phyloP scores from a whole-genome alignment of 2,329 filamentous ascomycete genomes.

The Trichoderma sp. region DNA sequence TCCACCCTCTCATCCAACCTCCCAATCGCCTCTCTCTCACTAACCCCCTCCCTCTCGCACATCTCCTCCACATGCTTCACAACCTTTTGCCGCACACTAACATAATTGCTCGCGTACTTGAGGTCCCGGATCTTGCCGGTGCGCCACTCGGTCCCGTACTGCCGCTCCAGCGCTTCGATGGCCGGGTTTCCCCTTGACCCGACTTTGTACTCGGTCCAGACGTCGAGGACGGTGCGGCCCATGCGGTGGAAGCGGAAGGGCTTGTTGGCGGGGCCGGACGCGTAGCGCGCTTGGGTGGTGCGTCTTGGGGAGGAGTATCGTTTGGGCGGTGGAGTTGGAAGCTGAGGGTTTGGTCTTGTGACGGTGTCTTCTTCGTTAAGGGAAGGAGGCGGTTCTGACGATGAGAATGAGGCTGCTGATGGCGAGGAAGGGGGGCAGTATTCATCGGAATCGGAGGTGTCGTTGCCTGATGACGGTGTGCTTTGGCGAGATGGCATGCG shows the following conservation, averaged over 20 bases:
- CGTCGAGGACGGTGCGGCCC: conserved; percentile 33
- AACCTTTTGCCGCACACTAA: conserved; percentile 34
- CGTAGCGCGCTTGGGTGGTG: conserved; percentile 30
- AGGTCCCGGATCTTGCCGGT: conserved; percentile 30
- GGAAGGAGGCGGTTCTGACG: not conserved
- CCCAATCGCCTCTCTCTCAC: conserved; percentile 27
- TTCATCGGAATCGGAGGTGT: not conserved
- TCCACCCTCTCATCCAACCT: conserved; percentile 33
- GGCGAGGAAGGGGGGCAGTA: not conserved
- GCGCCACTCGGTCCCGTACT: conserved; percentile 34
- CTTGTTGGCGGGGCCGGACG: conserved; percentile 28
- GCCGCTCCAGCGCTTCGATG: conserved; percentile 33
- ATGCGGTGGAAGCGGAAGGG: conserved; percentile 35
- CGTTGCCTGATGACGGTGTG: not conserved
- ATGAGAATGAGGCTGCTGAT: not conserved
- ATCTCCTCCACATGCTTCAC: conserved; percentile 33
- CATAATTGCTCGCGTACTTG: conserved; percentile 38
- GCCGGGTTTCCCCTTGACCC: conserved; percentile 33
- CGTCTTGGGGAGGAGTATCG: conserved; percentile 34
- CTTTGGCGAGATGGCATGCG: not conserved
- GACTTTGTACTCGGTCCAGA: conserved; percentile 36
- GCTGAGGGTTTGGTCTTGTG: not conserved
- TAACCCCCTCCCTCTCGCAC: conserved; percentile 3
- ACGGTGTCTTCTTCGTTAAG: not conserved
- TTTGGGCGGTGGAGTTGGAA: not conserved